Evolutionary conservation across 1,284 basidiomycete species (phyloP).

Genomic region (Laetiporus sulphureus): DNA sequence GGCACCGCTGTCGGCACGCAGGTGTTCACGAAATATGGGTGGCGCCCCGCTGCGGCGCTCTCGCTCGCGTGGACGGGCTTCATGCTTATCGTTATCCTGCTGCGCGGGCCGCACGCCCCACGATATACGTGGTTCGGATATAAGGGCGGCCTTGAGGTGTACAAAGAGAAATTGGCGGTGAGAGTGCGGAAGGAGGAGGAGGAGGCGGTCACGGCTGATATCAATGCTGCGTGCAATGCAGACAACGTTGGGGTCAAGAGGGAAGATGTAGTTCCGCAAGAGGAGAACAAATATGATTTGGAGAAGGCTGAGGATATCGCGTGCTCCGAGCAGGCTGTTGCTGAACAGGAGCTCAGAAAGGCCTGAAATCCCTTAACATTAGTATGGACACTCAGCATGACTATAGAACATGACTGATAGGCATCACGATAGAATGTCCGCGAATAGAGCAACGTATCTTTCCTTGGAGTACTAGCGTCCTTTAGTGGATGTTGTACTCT

Average conservation of each 20-base stretch:
- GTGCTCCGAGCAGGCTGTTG: too few relatives aligned
- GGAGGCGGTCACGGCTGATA: slow-evolving; percentile 2
- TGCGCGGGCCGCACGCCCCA: slow-evolving; percentile 36
- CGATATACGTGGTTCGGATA: slow-evolving; percentile 36
- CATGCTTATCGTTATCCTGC: slow-evolving; percentile 32
- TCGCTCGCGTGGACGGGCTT: slow-evolving; percentile 40
- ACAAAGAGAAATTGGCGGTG: slow-evolving; percentile 14
- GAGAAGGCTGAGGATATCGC: background rate
- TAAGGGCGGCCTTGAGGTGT: slow-evolving; percentile 26
- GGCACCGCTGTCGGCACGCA: slow-evolving; percentile 48
- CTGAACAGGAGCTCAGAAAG: too few relatives aligned
- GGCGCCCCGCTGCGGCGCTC: slow-evolving; percentile 42
- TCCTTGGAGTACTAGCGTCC: too few relatives aligned
- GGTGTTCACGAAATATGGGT: slow-evolving; percentile 44
- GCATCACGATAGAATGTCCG: too few relatives aligned
- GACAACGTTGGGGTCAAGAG: background rate
- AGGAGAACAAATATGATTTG: background rate
- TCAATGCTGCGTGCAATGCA: background rate
- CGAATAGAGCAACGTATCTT: too few relatives aligned
- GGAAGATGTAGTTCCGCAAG: background rate
- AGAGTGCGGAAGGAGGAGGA: slow-evolving; percentile 4
- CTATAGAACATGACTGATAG: too few relatives aligned
- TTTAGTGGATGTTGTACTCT: too few relatives aligned
- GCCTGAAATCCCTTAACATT: too few relatives aligned
- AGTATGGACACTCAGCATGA: too few relatives aligned